Conservation (phyloP, 2,329 filamentous ascomycete genomes). For the Rhynchosporium secalis region DNA sequence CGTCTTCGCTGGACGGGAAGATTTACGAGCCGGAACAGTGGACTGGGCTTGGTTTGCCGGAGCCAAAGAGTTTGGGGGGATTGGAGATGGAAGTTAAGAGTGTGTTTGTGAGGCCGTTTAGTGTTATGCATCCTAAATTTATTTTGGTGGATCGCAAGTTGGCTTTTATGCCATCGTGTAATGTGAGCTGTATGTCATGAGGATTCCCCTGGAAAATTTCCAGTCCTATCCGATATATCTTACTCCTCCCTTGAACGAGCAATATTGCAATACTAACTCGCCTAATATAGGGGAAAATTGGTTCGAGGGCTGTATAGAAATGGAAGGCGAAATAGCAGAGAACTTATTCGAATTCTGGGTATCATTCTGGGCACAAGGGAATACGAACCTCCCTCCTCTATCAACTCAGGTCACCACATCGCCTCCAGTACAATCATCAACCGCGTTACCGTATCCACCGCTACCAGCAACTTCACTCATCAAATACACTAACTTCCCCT, state of each 20-base stretch:
- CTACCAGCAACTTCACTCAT: slow-evolving; percentile 9
- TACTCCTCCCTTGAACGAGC: not conserved
- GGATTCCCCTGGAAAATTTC: not conserved
- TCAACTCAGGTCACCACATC: not conserved
- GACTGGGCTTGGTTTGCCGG: slow-evolving; percentile 64
- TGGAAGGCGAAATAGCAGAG: slow-evolving; percentile 61
- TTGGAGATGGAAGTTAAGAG: slow-evolving; percentile 73
- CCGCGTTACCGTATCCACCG: not conserved
- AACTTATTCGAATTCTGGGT: slow-evolving; percentile 67
- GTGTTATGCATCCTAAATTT: slow-evolving; percentile 88
- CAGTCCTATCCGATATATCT: slow-evolving; percentile 37
- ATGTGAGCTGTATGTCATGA: slow-evolving; percentile 61
- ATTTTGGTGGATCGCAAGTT: slow-evolving; percentile 67
- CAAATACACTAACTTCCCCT: slow-evolving; percentile 17
- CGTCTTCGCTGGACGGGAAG: slow-evolving; percentile 61
- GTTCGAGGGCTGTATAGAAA: slow-evolving; percentile 74
- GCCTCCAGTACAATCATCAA: not conserved
- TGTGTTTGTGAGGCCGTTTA: slow-evolving; percentile 76
- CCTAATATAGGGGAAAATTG: slow-evolving; percentile 60
- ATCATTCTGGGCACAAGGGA: slow-evolving; percentile 61
- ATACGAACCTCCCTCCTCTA: slow-evolving; percentile 21
- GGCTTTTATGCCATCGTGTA: slow-evolving; percentile 76
- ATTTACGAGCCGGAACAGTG: slow-evolving; percentile 58
- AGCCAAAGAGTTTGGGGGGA: slow-evolving; percentile 51
- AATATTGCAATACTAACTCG: not conserved